These are phyloP conservation scores for Diutina scorzettiae DNA, from an alignment of 1,139 yeast species.

Conservation along the genomic window DNA sequence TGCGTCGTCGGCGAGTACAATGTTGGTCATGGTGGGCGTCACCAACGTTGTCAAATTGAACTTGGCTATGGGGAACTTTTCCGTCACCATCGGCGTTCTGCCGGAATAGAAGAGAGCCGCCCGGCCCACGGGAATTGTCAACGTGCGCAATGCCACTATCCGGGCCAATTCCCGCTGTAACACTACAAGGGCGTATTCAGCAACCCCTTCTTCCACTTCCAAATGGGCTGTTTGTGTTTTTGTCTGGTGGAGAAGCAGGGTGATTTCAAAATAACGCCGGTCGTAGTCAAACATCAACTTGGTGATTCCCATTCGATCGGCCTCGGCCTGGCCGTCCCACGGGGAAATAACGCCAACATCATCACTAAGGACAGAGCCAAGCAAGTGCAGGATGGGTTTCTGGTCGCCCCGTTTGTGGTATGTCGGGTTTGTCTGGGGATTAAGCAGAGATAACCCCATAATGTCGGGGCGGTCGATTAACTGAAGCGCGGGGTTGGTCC, in stretches of 20 bases:
- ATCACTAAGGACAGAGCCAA: neutral
- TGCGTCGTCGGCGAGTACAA: conserved; percentile 45
- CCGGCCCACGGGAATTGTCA: conserved; percentile 69
- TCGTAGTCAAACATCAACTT: conserved; percentile 66
- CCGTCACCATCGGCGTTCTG: conserved; percentile 70
- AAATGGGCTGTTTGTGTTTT: conserved; percentile 44
- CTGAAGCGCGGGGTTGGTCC: conserved; percentile 39
- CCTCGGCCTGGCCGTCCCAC: conserved; percentile 12
- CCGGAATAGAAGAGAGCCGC: conserved; percentile 64
- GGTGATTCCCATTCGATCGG: conserved; percentile 33
- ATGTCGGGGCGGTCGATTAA: conserved; percentile 63
- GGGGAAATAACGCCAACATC: conserved; percentile 7
- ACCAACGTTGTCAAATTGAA: conserved; percentile 60
- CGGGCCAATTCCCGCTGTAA: conserved; percentile 56
- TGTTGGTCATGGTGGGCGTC: conserved; percentile 54
- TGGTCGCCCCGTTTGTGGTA: neutral
- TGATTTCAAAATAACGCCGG: conserved; percentile 68
- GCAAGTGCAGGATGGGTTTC: neutral
- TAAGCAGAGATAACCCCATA: conserved; percentile 16
- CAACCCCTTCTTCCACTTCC: conserved; percentile 22
- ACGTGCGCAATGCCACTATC: conserved; percentile 56
- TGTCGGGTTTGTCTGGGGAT: conserved; percentile 1
- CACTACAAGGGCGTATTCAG: conserved; percentile 47
- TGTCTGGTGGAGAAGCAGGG: conserved; percentile 59
- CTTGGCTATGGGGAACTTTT: conserved; percentile 69